Percentiles rank a stretch among this genome's conserved stretches.
phyloP scores from a whole-genome alignment of 805 yeast genomes.

The Candida insectalens region DNA sequence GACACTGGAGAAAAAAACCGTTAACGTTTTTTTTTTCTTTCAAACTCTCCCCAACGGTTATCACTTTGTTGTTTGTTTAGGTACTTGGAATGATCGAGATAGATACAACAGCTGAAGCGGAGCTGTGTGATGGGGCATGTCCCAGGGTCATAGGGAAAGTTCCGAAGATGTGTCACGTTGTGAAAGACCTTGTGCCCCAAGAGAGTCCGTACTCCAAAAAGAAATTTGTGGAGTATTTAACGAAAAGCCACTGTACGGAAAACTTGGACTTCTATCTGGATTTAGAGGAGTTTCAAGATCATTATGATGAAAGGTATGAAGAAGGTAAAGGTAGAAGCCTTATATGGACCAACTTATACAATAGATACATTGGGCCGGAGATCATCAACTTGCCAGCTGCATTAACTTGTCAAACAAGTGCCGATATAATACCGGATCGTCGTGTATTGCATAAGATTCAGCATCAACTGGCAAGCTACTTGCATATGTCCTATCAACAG shows the following conservation, averaged over 20 bases:
- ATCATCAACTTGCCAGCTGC: constrained; percentile 26
- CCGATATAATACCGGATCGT: constrained; percentile 12
- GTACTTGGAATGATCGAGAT: too few species aligned
- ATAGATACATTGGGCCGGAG: constrained; percentile 20
- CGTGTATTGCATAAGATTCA: constrained; percentile 11
- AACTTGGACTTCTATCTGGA: constrained; percentile 25
- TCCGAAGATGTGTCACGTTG: constrained; percentile 21
- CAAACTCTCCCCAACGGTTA: too few species aligned
- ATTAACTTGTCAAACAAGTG: constrained; percentile 9
- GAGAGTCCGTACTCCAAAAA: constrained; percentile 15
- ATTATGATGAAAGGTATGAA: constrained; percentile 4
- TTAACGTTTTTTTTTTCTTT: too few species aligned
- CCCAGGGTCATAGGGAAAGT: too few species aligned
- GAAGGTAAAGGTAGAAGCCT: constrained; percentile 3
- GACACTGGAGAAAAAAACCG: too few species aligned
- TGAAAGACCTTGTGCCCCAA: constrained; percentile 16
- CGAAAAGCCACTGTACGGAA: constrained; percentile 24
- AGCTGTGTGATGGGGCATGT: too few species aligned
- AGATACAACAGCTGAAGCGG: too few species aligned
- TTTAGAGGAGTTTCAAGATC: constrained; percentile 12
- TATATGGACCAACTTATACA: constrained; percentile 20
- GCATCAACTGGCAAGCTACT: constrained; percentile 15
- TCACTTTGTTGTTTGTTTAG: too few species aligned
- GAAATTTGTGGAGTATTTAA: constrained; percentile 20
- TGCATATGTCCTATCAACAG: constrained; percentile 22